These are phyloP conservation scores for Lentithecium fluviatile DNA, from an alignment of 495 filamentous ascomycete genomes.

Conservation along the genomic window DNA sequence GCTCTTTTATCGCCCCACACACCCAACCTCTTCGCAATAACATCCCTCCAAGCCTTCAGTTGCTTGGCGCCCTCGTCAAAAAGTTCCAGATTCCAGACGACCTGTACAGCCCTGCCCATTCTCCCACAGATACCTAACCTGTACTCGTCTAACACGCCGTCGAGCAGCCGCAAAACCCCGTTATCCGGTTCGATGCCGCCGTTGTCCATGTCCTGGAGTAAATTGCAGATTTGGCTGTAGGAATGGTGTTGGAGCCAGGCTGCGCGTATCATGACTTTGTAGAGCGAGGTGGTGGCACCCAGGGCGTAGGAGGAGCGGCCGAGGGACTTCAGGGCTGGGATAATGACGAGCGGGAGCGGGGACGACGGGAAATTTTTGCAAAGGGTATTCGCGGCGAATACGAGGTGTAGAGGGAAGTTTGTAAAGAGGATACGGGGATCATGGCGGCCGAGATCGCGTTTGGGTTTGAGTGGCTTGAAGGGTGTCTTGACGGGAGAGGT, in stretches of 20 bases:
- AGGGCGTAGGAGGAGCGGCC: conserved; percentile 70
- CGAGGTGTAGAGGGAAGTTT: conserved; percentile 65
- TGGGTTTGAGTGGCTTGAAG: neutral
- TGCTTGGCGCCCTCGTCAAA: conserved; percentile 15
- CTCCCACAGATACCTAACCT: conserved; percentile 3
- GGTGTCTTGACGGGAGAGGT: conserved; percentile 14
- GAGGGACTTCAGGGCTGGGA: conserved; percentile 68
- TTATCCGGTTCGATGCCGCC: conserved; percentile 62
- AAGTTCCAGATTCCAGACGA: conserved; percentile 28
- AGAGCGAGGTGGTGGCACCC: conserved; percentile 69
- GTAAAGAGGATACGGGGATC: conserved; percentile 57
- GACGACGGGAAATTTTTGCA: conserved; percentile 61
- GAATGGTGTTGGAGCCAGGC: conserved; percentile 65
- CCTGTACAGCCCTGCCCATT: conserved; percentile 17
- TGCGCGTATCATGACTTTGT: conserved; percentile 67
- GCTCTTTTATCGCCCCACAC: neutral
- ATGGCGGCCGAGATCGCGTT: neutral
- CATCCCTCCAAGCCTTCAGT: conserved; percentile 26
- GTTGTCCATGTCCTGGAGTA: conserved; percentile 75
- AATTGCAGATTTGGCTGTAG: conserved; percentile 56
- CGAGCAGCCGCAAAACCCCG: conserved; percentile 56
- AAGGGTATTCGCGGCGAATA: conserved; percentile 63
- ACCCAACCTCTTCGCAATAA: conserved; percentile 26
- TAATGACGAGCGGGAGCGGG: conserved; percentile 58
- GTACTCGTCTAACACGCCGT: conserved; percentile 22